phyloP scores from a whole-genome alignment of 1,284 basidiomycete species.

The Mycena sp. region DNA sequence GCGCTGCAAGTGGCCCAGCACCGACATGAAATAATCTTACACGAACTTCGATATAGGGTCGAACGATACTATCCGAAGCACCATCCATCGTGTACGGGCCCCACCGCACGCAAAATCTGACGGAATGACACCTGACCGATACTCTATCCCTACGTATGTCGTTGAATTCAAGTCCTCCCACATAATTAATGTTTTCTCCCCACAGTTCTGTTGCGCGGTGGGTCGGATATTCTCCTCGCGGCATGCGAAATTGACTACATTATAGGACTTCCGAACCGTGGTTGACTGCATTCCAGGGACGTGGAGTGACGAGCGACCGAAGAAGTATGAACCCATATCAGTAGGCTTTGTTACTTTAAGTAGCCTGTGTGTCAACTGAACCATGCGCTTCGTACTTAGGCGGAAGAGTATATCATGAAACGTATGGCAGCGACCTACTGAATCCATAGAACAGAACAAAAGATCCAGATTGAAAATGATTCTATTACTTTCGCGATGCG shows the following conservation, averaged over 20 bases:
- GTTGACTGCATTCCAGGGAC: conserved; percentile 22
- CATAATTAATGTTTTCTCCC: no score
- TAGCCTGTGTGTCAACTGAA: not conserved
- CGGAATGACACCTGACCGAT: conserved; percentile 5
- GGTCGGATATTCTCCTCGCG: not conserved
- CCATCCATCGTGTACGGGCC: conserved; percentile 65
- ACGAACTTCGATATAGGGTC: conserved; percentile 50
- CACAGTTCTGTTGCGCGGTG: conserved; percentile 13
- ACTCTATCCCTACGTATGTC: conserved; percentile 15
- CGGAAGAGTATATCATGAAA: not conserved
- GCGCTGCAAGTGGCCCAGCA: conserved; percentile 49
- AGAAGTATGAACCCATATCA: conserved; percentile 17
- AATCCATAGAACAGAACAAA: no score
- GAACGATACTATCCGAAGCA: conserved; percentile 67
- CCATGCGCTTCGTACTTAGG: not conserved
- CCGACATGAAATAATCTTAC: not conserved
- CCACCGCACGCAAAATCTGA: conserved; percentile 41
- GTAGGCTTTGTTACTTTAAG: not conserved
- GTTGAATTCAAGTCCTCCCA: not conserved
- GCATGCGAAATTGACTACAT: not conserved
- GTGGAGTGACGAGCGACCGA: conserved; percentile 6
- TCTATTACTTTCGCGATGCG: no score
- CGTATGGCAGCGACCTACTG: not conserved
- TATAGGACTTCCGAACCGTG: conserved; percentile 5
- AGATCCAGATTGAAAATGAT: no score